Evolutionary conservation across 768 basidiomycete genomes (phyloP).

Genomic region (Boletus patriciae): DNA sequence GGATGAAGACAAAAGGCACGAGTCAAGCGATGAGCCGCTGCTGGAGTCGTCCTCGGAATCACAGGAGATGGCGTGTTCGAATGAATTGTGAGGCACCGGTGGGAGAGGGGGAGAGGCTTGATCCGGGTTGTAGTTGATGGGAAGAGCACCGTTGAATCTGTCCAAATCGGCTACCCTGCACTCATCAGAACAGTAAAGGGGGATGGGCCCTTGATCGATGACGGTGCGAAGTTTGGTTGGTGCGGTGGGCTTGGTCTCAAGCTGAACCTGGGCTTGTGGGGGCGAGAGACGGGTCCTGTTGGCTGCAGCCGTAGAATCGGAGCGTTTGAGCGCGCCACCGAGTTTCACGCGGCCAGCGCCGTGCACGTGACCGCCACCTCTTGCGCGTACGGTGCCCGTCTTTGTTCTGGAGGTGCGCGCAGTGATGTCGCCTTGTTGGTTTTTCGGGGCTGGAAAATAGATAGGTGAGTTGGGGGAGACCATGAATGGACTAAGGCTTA

Average conservation of each 20-base stretch:
- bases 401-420: constrained; percentile 36
- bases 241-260: constrained; percentile 28
- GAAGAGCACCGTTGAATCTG: constrained; percentile 39
- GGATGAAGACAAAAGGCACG: constrained; percentile 29
- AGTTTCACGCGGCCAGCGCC: constrained; percentile 65
- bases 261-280: constrained; percentile 21
- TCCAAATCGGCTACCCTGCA: constrained; percentile 64
- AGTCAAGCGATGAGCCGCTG: constrained; percentile 40
- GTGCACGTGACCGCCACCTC: constrained; percentile 55
- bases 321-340: constrained; percentile 53
- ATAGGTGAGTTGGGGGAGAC: constrained; percentile 4
- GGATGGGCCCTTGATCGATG: constrained; percentile 79
- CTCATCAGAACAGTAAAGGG: constrained; percentile 81
- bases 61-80: constrained; percentile 24
- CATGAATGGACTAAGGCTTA: constrained; percentile 25
- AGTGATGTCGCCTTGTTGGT: constrained; percentile 24
- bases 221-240: constrained; percentile 57
- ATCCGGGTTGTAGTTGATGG: constrained; percentile 50
- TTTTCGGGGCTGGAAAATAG: constrained; percentile 25
- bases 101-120: constrained; percentile 42
- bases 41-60: constrained; percentile 44
- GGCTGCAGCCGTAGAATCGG: constrained; percentile 23
- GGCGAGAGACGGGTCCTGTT: constrained; percentile 15
- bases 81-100: constrained; percentile 43
- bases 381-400: constrained; percentile 38